Conservation (phyloP, 208 protist species). For the Acanthamoeba castellanii region DNA sequence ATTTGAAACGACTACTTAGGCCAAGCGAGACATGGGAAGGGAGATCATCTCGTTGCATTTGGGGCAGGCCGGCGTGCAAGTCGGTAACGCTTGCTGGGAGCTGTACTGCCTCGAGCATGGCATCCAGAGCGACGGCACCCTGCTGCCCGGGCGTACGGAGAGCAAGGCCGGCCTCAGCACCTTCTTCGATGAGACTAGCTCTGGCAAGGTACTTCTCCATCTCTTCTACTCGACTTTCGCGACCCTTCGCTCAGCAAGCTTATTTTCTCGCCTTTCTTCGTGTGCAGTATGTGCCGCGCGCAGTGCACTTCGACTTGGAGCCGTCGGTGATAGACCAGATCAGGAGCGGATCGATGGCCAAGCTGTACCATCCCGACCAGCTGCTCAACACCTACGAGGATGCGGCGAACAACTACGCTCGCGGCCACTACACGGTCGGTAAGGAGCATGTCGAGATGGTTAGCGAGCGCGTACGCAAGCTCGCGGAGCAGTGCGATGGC, state of each 20-base stretch:
- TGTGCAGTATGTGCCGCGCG: slow-evolving; percentile 88
- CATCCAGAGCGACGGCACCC: slow-evolving; percentile 83
- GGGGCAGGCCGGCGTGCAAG: slow-evolving; percentile 94
- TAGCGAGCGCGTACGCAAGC: slow-evolving; percentile 95
- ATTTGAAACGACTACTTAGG: background rate
- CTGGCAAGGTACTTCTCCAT: slow-evolving; percentile 87
- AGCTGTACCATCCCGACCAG: slow-evolving; percentile 97
- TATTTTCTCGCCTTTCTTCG: background rate
- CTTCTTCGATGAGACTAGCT: slow-evolving; percentile 92
- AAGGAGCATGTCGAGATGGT: slow-evolving; percentile 96
- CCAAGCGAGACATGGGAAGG: slow-evolving; percentile 34
- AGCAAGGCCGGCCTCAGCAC: slow-evolving; percentile 93
- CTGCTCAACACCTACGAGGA: slow-evolving; percentile 97
- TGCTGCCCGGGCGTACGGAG: slow-evolving; percentile 92
- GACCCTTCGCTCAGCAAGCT: background rate
- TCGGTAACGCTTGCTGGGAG: slow-evolving; percentile 97
- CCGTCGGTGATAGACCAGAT: slow-evolving; percentile 97
- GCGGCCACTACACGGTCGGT: slow-evolving; percentile 98
- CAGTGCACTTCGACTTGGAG: slow-evolving; percentile 97
- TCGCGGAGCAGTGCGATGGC: slow-evolving; percentile 97
- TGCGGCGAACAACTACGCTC: slow-evolving; percentile 98
- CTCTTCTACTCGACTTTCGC: background rate
- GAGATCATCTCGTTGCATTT: slow-evolving; percentile 84
- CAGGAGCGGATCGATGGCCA: slow-evolving; percentile 93
- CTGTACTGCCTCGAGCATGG: slow-evolving; percentile 91